Percentiles rank a stretch among this genome's conserved stretches.
phyloP scores from a whole-genome alignment of 257 asterid species.

The Orobanche coerulescens region DNA sequence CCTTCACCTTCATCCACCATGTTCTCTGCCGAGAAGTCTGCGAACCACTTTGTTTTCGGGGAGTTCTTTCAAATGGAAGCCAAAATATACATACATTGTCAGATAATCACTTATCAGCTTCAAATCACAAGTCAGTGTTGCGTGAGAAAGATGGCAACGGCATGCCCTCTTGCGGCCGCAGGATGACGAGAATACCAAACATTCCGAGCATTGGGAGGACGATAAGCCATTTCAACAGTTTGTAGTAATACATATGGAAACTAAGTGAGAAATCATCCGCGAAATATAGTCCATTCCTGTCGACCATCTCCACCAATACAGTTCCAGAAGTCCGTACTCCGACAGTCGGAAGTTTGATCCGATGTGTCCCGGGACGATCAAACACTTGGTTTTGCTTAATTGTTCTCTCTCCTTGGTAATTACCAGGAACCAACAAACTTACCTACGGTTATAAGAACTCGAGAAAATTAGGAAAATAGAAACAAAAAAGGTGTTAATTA shows the following conservation, averaged over 20 bases:
- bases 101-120: slow-evolving; percentile 11
- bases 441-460: slow-evolving; percentile 36
- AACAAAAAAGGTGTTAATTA: background rate
- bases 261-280: slow-evolving; percentile 88
- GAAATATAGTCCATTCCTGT: slow-evolving; percentile 79
- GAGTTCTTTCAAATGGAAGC: slow-evolving; percentile 10
- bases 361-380: slow-evolving; percentile 57
- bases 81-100: slow-evolving; percentile 1
- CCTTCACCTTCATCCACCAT: slow-evolving; percentile 2
- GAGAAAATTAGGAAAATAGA: slow-evolving; percentile 3
- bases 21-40: slow-evolving; percentile 14
- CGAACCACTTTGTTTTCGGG: background rate
- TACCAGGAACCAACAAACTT: slow-evolving; percentile 94
- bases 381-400: slow-evolving; percentile 58
- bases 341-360: slow-evolving; percentile 76
- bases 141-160: slow-evolving; percentile 96
- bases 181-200: slow-evolving; percentile 82
- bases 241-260: slow-evolving; percentile 85
- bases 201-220: slow-evolving; percentile 97
- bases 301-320: slow-evolving; percentile 92
- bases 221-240: slow-evolving; percentile 85
- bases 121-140: slow-evolving; percentile 66
- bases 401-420: slow-evolving; percentile 95
- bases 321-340: slow-evolving; percentile 86
- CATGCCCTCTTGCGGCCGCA: slow-evolving; percentile 89